Base-by-base conservation (phyloP, 2,329 filamentous ascomycete genomes). In the Aspergillus nomiae region DNA sequence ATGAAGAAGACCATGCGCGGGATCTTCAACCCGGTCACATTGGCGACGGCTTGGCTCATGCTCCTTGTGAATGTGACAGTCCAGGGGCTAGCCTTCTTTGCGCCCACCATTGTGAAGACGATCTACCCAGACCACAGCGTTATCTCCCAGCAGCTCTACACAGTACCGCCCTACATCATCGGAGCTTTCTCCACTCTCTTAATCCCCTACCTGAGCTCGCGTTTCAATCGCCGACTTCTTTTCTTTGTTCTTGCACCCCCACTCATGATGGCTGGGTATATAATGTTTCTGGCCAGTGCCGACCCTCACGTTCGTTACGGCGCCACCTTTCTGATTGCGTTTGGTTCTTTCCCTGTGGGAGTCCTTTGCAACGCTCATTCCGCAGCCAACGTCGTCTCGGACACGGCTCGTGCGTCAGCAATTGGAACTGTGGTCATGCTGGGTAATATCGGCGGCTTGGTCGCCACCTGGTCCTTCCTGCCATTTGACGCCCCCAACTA, bases 351-450 rank as follows among this genome's bases (percentile, higher is more conserved):
- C 69, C 76, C 85, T 3, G 84, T 87, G 53, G 89, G 89, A 0
- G 83, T 89, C 0, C 82, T 92, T 14, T 86, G 84, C 67, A 91
- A 90, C 65, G 89, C 89, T 0, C 85, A 91, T 60, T 87, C 85
- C 0, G 86, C 88, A 0, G 89, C 89, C 8, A 92, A 92, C 67
- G 89, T 92, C 0, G 84, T 91, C 9, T 88, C 87, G 4, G 90
- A 92, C 68, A 90, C 90, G 0, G 87, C 90, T 0, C 84, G 89
- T 16, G 87, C 86, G 11, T 84, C 87, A 0, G 88, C 88, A 4
- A 90, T 92, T 51, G 89, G 86, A 12, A 85, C 84, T 0, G 87
- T 87, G 59, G 87, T 92, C 70, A 91, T 92, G 89, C 79, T 90
- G 28, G 90, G 89, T 32, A 92, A 91, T 60, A 73, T 92, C n/a